Evolutionary conservation across 148 eudicot genomes (phyloP).

Genomic region (Camellia granthamiana): DNA sequence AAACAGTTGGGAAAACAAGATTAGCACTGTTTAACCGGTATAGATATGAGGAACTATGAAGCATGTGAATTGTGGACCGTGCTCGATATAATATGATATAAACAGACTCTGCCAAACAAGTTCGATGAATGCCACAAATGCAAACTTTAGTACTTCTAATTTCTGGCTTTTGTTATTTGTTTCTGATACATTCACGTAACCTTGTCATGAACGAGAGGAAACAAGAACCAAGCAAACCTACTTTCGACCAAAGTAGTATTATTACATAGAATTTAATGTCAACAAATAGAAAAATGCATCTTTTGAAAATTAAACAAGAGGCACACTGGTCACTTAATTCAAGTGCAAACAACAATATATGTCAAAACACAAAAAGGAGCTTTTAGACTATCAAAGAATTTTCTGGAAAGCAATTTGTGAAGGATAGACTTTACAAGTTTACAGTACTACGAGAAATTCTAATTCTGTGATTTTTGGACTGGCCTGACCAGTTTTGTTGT

Average conservation of each 20-base stretch:
- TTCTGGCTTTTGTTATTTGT: background rate
- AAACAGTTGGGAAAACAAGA: background rate
- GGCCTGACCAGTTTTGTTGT: too few relatives aligned
- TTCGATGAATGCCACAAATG: background rate
- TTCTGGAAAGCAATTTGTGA: background rate
- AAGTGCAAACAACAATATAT: background rate
- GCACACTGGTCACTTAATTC: background rate
- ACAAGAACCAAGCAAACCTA: background rate
- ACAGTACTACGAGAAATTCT: background rate
- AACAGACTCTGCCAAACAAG: conserved; percentile 3
- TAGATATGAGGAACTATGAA: background rate
- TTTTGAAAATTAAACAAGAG: background rate
- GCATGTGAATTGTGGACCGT: background rate
- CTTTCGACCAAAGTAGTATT: too few relatives aligned
- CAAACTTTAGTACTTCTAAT: background rate
- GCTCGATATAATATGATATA: background rate
- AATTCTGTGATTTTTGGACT: background rate
- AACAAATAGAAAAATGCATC: background rate
- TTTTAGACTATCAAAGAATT: background rate
- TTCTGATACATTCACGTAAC: background rate
- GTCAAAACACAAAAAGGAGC: conserved; percentile 1
- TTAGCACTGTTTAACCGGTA: background rate
- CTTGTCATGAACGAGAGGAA: background rate
- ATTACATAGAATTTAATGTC: background rate
- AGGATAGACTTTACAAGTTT: background rate